phyloP scores from a whole-genome alignment of 2,329 filamentous ascomycete genomes.

The Chaetomium globosum region DNA sequence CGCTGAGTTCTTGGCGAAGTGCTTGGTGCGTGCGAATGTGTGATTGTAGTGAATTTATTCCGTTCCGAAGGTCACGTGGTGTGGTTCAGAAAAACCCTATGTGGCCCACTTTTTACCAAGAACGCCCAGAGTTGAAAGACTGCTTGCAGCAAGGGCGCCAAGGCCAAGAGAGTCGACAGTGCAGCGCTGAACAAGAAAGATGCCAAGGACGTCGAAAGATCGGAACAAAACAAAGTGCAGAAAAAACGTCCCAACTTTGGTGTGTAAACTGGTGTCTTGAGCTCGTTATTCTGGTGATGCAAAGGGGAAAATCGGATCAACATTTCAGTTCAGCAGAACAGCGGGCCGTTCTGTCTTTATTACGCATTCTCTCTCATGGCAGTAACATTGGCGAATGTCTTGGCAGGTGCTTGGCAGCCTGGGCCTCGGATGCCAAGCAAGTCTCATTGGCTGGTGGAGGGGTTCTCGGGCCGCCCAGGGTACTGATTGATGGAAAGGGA shows the following conservation, averaged over 20 bases:
- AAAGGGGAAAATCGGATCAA: conserved; percentile 34
- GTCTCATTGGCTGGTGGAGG: conserved; percentile 34
- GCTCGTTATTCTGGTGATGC: conserved; percentile 26
- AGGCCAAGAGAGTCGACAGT: conserved; percentile 28
- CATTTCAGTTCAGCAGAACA: conserved; percentile 30
- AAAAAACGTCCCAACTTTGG: conserved; percentile 9
- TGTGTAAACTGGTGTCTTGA: conserved; percentile 4
- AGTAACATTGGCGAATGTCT: conserved; percentile 38
- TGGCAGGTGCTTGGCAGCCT: conserved; percentile 43
- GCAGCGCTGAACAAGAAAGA: conserved; percentile 21
- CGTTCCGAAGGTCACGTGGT: conserved; percentile 24
- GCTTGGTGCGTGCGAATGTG: not conserved
- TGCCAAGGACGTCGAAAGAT: conserved; percentile 13
- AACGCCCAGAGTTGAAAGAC: conserved; percentile 30
- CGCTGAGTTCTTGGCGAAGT: not conserved
- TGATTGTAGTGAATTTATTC: conserved; percentile 10
- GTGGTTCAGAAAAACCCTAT: conserved; percentile 26
- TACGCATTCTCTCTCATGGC: conserved; percentile 36
- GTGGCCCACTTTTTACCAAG: conserved; percentile 32
- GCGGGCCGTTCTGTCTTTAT: conserved; percentile 41
- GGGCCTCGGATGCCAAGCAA: conserved; percentile 35
- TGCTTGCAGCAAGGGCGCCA: conserved; percentile 28
- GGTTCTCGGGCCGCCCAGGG: conserved; percentile 29
- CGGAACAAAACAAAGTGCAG: not conserved
- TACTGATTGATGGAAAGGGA: conserved; percentile 31